phyloP scores from a whole-genome alignment of 23 red algal genomes.

The Gracilaria domingensis region DNA sequence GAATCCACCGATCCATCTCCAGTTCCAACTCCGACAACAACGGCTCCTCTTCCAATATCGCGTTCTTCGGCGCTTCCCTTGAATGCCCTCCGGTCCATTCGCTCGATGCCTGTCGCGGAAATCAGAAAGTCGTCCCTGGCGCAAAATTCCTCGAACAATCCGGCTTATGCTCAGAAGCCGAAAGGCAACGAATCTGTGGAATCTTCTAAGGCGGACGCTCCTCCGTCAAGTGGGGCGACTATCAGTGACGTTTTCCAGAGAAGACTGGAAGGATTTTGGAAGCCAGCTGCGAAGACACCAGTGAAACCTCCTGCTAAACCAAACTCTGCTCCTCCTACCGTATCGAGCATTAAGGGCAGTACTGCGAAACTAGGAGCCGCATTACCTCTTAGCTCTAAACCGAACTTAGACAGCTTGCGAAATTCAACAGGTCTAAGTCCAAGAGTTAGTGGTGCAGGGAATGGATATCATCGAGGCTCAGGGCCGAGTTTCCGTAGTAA shows the following conservation, averaged over 20 bases:
- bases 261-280: constrained; percentile 59
- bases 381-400: constrained; percentile 29
- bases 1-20: not conserved
- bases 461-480: constrained; percentile 37
- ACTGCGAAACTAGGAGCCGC: not conserved
- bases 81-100: constrained; percentile 20
- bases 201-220: not conserved
- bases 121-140: constrained; percentile 1
- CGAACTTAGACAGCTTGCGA: constrained; percentile 36
- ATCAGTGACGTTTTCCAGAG: constrained; percentile 68
- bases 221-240: not conserved
- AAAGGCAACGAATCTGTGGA: not conserved
- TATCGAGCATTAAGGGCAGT: constrained; percentile 22
- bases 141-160: not conserved
- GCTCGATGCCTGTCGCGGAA: constrained; percentile 16
- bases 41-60: not conserved
- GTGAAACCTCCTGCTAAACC: constrained; percentile 10
- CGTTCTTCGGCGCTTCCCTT: not conserved
- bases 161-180: not conserved
- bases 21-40: not conserved
- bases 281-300: constrained; percentile 24
- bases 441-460: not conserved
- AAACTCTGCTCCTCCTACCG: constrained; percentile 13
- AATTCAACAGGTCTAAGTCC: constrained; percentile 33
- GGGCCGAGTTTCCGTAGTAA: constrained; percentile 37